Evolutionary conservation across 495 filamentous ascomycete genomes (phyloP).

Genomic region (Aspergillus funiculosus): DNA sequence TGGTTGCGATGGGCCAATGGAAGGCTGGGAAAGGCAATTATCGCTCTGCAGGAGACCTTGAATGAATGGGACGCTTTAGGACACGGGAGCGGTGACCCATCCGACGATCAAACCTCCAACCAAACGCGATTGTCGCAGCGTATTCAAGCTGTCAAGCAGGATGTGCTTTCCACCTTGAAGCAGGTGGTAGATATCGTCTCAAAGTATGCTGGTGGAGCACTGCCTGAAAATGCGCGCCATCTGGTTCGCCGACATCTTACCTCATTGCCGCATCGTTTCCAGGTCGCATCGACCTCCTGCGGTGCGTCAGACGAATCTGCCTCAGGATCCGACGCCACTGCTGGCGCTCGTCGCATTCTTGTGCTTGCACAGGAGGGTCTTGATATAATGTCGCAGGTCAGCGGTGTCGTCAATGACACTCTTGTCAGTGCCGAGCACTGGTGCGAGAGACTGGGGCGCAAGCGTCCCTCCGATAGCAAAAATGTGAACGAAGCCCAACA

Average conservation of each 20-base stretch:
- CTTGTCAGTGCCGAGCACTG: constrained; percentile 81
- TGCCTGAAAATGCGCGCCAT: constrained; percentile 75
- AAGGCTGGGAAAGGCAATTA: constrained; percentile 63
- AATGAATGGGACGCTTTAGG: constrained; percentile 63
- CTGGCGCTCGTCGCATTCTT: constrained; percentile 62
- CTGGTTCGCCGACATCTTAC: constrained; percentile 75
- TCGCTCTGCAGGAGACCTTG: constrained; percentile 61
- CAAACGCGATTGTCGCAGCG: constrained; percentile 48
- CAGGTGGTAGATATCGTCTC: constrained; percentile 73
- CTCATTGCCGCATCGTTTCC: constrained; percentile 72
- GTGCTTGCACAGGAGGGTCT: constrained; percentile 81
- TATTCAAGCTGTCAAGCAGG: constrained; percentile 63
- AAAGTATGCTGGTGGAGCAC: constrained; percentile 73
- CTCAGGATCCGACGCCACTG: constrained; percentile 37
- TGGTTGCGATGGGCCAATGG: constrained; percentile 73
- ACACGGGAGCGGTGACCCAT: constrained; percentile 19
- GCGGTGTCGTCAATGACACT: constrained; percentile 72
- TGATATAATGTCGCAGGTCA: constrained; percentile 84
- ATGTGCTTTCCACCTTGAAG: constrained; percentile 70
- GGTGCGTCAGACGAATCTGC: constrained; percentile 35
- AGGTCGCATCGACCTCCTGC: constrained; percentile 43
- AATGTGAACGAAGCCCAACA: constrained; percentile 20
- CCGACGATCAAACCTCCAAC: constrained; percentile 23
- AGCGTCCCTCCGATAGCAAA: constrained; percentile 33
- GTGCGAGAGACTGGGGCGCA: constrained; percentile 67